Base-by-base conservation (phyloP, 208 protist species). In the Leishmania lainsoni region DNA sequence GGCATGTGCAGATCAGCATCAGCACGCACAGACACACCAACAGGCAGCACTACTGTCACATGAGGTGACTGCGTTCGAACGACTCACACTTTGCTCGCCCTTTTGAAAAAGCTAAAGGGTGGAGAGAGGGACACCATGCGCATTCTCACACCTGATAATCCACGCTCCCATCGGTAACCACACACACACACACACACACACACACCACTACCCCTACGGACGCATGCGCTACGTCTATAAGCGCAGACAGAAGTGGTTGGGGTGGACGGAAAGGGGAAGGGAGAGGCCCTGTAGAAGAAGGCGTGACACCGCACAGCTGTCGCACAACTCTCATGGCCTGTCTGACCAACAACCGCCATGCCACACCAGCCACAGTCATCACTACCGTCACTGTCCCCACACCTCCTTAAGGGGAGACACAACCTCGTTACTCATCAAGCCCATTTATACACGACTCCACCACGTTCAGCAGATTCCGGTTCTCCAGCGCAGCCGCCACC, bases 401-500 rank as follows among this genome's bases (percentile, higher is more conserved):
- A 1, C 16, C 29, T 3, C 29, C 56, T 22, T 22, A 35, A 14
- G 20, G 29, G 39, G 26, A 48, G 65, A 14, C 10, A 26, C 10
- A 14, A 42, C 22, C 29, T 20, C 12, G 26, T 39, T 48, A 77
- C 74, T 90, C 81, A 72, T 94, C 90, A 74, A 90, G 92, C 26
- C 88, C 91, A 72, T 95, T 91, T 39, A 98, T 84, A 80, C 96
- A 98, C 16, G 89, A 92, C 73, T 98, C 92, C 29, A 98, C 90
- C 14, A 98, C 87, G 42, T 86, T 84, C 39, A 99, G 79, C 52
- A 99, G 77, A 79, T 94, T 94, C 10, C 80, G 83, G 79, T 99
- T 99, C 81, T 99, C 99, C 75, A 99, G 91, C 51, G 99, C 99
- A 6, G 99, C 99, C 6, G 98, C 95, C 22, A 99, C 98, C 54